phyloP scores from a whole-genome alignment of 805 yeast genomes.

The Kluyveromyces lactis region DNA sequence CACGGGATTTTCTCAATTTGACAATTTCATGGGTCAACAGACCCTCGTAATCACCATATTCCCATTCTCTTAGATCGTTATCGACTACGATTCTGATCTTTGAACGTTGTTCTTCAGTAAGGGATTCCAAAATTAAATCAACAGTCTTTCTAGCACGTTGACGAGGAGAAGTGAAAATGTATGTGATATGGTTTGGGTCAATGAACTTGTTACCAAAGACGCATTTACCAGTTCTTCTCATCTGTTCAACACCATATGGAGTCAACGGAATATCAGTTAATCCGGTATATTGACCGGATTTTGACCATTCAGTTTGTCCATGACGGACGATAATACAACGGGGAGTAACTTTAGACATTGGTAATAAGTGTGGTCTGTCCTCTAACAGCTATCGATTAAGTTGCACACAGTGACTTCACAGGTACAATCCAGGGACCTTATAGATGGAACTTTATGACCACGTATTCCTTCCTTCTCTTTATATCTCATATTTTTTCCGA shows the following conservation, averaged over 20 bases:
- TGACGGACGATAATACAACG: constrained; percentile 69
- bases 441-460: no score
- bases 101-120: constrained; percentile 36
- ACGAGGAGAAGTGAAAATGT: constrained; percentile 76
- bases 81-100: constrained; percentile 41
- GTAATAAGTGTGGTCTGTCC: background rate
- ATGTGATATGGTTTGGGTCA: constrained; percentile 52
- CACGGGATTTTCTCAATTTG: constrained; percentile 48
- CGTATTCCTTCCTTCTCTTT: no score
- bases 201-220: constrained; percentile 53
- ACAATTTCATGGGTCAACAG: constrained; percentile 58
- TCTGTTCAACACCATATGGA: constrained; percentile 66
- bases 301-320: constrained; percentile 95
- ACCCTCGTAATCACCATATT: constrained; percentile 95
- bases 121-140: constrained; percentile 46
- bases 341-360: constrained; percentile 38
- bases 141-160: constrained; percentile 69
- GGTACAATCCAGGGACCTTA: no score
- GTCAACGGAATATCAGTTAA: constrained; percentile 76
- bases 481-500: no score
- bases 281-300: constrained; percentile 87
- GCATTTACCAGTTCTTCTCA: constrained; percentile 62
- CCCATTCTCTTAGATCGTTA: constrained; percentile 87
- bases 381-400: no score
- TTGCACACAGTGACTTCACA: no score